Percentiles rank a stretch among this genome's conserved stretches.
Evolutionary conservation across 768 basidiomycete genomes (phyloP).

Genomic region (Agaricus subrufescens): DNA sequence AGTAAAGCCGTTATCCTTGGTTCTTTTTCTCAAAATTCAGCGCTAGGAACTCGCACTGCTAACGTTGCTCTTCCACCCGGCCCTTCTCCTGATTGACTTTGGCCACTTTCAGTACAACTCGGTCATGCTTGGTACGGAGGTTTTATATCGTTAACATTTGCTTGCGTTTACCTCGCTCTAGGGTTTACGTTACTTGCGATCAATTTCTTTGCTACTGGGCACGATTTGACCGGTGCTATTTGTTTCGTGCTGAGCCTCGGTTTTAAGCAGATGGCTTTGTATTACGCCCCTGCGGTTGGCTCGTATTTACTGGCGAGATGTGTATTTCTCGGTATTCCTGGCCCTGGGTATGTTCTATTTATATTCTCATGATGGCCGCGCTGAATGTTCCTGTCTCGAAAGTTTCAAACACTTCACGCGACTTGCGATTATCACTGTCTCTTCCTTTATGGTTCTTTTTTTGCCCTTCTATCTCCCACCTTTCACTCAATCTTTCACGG

Average conservation of each 20-base stretch:
- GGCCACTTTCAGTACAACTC: slow-evolving; percentile 97
- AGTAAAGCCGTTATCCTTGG: slow-evolving; percentile 10
- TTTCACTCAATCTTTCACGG: slow-evolving; percentile 38
- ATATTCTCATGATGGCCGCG: not conserved
- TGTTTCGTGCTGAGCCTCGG: slow-evolving; percentile 81
- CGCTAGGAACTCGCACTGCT: slow-evolving; percentile 61
- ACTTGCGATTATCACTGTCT: slow-evolving; percentile 56
- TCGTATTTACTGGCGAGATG: slow-evolving; percentile 90
- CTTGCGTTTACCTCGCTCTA: slow-evolving; percentile 19
- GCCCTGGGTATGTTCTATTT: slow-evolving; percentile 51
- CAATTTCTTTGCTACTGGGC: slow-evolving; percentile 61
- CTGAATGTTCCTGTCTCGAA: not conserved
- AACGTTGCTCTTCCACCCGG: slow-evolving; percentile 77
- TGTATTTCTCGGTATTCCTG: slow-evolving; percentile 61
- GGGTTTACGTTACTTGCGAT: slow-evolving; percentile 69
- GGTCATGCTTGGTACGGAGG: slow-evolving; percentile 74
- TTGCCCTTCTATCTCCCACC: slow-evolving; percentile 71
- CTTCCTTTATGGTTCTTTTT: slow-evolving; percentile 68
- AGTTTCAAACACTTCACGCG: slow-evolving; percentile 56
- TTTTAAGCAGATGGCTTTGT: slow-evolving; percentile 96
- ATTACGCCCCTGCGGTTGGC: slow-evolving; percentile 91
- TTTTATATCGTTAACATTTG: not conserved
- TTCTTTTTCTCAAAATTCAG: slow-evolving; percentile 3
- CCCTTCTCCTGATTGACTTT: slow-evolving; percentile 79
- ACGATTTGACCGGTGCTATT: slow-evolving; percentile 72